These are phyloP conservation scores for Pythium apleroticum DNA, from an alignment of 352 stramenopile genomes.

Conservation along the genomic window DNA sequence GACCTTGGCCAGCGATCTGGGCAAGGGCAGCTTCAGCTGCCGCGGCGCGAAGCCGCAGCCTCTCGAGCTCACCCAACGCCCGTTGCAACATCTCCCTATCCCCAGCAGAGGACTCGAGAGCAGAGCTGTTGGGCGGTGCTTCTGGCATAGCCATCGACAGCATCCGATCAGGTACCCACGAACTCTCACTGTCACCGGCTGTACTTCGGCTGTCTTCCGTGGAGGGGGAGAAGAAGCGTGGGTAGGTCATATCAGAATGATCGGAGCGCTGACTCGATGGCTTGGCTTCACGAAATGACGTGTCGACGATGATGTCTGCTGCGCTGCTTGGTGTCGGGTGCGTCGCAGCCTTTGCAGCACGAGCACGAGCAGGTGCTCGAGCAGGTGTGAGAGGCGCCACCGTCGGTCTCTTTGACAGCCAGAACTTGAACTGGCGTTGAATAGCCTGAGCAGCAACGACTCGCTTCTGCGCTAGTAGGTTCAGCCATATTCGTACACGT, in stretches of 20 bases:
- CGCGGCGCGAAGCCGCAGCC: constrained; percentile 57
- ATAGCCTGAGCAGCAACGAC: constrained; percentile 14
- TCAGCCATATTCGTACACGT: constrained; percentile 35
- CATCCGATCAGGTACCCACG: constrained; percentile 19
- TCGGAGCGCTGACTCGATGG: not conserved
- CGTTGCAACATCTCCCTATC: constrained; percentile 30
- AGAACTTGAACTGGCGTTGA: constrained; percentile 13
- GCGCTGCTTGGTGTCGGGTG: not conserved
- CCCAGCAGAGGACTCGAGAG: constrained; percentile 1
- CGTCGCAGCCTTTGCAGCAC: not conserved
- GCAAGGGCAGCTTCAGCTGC: constrained; percentile 56
- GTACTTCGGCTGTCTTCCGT: constrained; percentile 25
- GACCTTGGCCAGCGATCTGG: constrained; percentile 23
- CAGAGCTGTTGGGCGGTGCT: constrained; percentile 20
- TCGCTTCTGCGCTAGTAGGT: not conserved
- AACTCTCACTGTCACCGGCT: constrained; percentile 23
- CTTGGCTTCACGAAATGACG: not conserved
- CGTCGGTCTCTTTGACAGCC: constrained; percentile 2
- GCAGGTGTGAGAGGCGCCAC: not conserved
- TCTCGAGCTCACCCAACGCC: constrained; percentile 52
- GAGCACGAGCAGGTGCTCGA: not conserved
- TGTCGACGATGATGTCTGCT: not conserved
- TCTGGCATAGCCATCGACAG: not conserved
- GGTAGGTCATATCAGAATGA: not conserved
- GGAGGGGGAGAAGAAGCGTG: constrained; percentile 7